Conservation (phyloP, 148 eudicot species). For the Cornus florida region DNA sequence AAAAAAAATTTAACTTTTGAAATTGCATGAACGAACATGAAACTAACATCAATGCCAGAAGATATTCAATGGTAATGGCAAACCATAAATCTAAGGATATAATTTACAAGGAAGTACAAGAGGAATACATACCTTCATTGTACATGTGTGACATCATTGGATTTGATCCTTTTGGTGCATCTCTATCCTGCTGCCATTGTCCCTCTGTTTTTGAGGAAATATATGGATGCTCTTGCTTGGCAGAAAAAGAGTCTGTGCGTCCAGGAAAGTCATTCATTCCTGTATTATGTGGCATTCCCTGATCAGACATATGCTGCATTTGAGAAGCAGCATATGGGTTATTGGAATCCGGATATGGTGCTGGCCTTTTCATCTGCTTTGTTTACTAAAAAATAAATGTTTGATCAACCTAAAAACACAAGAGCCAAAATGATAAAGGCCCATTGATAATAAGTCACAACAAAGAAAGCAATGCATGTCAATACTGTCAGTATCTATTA, state of each 20-base stretch:
- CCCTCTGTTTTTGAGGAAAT: constrained; percentile 27
- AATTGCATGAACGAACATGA: neutral
- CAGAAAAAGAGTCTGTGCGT: constrained; percentile 21
- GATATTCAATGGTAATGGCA: neutral
- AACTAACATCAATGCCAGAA: neutral
- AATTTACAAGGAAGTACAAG: neutral
- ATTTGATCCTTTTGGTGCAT: constrained; percentile 28
- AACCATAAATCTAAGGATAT: neutral
- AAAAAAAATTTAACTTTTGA: neutral
- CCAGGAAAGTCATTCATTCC: constrained; percentile 23
- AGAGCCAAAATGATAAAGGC: neutral
- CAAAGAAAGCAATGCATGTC: neutral
- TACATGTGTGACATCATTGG: constrained; percentile 33
- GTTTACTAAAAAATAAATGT: constrained; percentile 1
- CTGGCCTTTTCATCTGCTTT: constrained; percentile 11
- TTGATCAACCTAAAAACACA: constrained; percentile 1
- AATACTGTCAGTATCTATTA: neutral
- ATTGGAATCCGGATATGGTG: constrained; percentile 7
- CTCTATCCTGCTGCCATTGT: constrained; percentile 47
- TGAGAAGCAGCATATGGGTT: constrained; percentile 18
- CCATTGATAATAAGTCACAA: neutral
- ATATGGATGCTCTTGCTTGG: constrained; percentile 33
- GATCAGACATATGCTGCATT: constrained; percentile 30
- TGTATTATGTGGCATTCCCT: constrained; percentile 29
- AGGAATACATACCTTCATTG: constrained; percentile 31